Evolutionary conservation across 805 yeast species (phyloP), one percentile per base, ranked within the genome.

Genomic region (Candida adriatica): DNA sequence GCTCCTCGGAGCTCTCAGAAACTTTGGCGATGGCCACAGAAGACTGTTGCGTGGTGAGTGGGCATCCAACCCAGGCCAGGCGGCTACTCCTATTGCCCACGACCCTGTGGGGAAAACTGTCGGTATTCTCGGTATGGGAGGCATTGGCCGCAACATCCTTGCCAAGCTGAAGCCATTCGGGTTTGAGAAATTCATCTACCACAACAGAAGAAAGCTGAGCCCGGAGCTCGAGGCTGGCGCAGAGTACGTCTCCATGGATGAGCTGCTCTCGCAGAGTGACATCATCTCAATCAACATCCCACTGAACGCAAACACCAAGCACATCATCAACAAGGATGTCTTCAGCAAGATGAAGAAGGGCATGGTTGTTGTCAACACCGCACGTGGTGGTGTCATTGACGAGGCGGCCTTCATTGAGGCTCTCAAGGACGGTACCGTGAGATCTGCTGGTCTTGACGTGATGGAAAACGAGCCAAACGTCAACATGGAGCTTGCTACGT

Each of bases 71-170:
- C 79, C 78, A 2, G 66, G 73, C 0, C 66, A 68, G 16, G 60
- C 73, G 21, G 81, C 79, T 3, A 70, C 78, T 1, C 68, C 75
- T 6, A 57, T 75, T 28, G 94, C 94, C 6, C 70, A 70, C 48
- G 88, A 79, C 48, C 94, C 94, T 13, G 75, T 66, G 40, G 85
- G 84, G 7, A 79, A 79, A 50, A 66, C 66, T 13, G 78, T 86
- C 15, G 95, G 95, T 29, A 76, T 86, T 33, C 62, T 81, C 31
- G 95, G 95, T 11, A 68, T 86, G 73, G 95, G 95, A 20, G 94
- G 94, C 21, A 85, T 86, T 58, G 95, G 95, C 28, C 73, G 87
- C 37, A 82, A 84, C 18, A 75, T 86, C 31, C 68, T 85, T 33
- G 73, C 75, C 42, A 70, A 90, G 45, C 65, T 83, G 40, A 58